Evolutionary conservation across 306 rosid genomes (phyloP).

Genomic region (Cyclanthera cordifolia): DNA sequence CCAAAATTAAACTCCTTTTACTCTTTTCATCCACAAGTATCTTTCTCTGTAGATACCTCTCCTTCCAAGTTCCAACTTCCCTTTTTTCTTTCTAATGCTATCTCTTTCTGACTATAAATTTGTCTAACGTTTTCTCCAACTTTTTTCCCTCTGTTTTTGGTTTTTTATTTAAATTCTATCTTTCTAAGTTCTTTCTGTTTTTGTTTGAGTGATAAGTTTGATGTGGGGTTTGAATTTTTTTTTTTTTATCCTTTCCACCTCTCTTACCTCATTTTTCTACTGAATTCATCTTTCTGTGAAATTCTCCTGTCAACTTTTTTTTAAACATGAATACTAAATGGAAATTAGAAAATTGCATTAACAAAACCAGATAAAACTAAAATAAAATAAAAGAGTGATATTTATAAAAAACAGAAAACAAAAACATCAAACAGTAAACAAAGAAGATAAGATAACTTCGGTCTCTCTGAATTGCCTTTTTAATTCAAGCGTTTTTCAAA

Average conservation of each 20-base stretch:
- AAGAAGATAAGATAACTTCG: too few species aligned
- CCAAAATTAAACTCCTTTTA: neutral
- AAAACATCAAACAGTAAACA: neutral
- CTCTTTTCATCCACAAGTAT: neutral
- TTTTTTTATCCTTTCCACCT: neutral
- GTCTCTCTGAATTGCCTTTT: too few species aligned
- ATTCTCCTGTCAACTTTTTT: neutral
- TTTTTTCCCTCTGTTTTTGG: neutral
- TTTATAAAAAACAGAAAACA: neutral
- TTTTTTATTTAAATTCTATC: neutral
- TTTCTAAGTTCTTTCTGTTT: neutral
- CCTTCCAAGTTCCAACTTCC: neutral
- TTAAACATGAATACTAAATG: neutral
- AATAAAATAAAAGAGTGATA: neutral
- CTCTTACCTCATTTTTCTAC: neutral
- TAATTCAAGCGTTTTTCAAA: too few species aligned
- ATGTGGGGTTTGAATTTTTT: too few species aligned
- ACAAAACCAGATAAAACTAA: neutral
- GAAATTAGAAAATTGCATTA: neutral
- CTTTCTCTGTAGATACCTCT: neutral
- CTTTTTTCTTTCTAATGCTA: neutral
- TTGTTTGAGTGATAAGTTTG: too few species aligned
- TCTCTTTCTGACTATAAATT: neutral
- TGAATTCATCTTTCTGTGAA: neutral
- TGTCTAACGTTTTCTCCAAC: neutral